Conservation (phyloP, 2,329 filamentous ascomycete genomes). For the Scedosporium aurantiacum region DNA sequence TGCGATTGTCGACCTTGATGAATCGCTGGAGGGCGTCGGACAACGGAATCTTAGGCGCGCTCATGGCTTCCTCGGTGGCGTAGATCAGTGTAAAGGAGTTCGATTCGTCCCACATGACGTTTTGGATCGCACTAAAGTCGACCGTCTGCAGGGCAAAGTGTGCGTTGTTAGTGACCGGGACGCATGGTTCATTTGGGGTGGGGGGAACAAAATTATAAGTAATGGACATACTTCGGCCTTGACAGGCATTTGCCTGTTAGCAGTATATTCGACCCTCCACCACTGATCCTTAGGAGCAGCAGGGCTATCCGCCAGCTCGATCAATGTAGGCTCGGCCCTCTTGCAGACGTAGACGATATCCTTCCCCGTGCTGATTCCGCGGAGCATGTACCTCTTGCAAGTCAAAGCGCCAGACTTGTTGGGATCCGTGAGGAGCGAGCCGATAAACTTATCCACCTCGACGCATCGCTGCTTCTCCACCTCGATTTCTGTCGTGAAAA, state of each 20-base stretch:
- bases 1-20: constrained; percentile 38
- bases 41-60: constrained; percentile 22
- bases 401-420: constrained; percentile 26
- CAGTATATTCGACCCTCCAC: constrained; percentile 40
- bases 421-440: constrained; percentile 27
- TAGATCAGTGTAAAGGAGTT: constrained; percentile 40
- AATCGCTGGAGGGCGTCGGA: constrained; percentile 32
- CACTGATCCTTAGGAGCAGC: constrained; percentile 33
- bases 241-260: constrained; percentile 28
- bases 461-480: constrained; percentile 5
- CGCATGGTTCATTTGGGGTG: no score
- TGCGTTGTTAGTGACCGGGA: background rate
- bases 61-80: constrained; percentile 38
- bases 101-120: constrained; percentile 35
- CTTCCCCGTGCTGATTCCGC: constrained; percentile 36
- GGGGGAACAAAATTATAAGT: background rate
- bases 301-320: constrained; percentile 25
- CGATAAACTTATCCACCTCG: constrained; percentile 25
- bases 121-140: constrained; percentile 31
- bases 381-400: constrained; percentile 36
- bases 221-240: constrained; percentile 34
- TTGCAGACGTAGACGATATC: constrained; percentile 41
- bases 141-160: constrained; percentile 30
- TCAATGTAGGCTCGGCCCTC: constrained; percentile 27
- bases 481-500: constrained; percentile 2